Evolutionary conservation across 495 filamentous ascomycete species (phyloP).

Genomic region (Hypoxylon perforatum): DNA sequence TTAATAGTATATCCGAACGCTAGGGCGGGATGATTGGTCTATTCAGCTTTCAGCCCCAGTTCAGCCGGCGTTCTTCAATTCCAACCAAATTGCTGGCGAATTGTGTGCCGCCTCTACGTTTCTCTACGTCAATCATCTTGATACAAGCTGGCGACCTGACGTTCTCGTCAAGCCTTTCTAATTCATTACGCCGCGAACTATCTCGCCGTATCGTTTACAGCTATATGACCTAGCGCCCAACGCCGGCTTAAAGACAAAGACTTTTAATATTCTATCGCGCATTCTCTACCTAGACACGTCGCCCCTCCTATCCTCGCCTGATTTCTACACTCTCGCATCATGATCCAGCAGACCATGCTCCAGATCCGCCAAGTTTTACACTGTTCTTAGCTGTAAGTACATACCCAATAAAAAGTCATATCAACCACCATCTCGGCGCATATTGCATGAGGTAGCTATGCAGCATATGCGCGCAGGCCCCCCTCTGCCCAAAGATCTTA

Average conservation of each 20-base stretch:
- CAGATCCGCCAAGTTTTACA: conserved; percentile 27
- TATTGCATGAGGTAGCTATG: neutral
- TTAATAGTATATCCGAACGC: conserved; percentile 1
- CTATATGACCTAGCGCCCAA: too few species aligned
- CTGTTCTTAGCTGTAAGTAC: conserved; percentile 43
- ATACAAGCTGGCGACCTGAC: conserved; percentile 22
- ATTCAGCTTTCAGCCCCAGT: too few species aligned
- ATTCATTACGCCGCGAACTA: neutral
- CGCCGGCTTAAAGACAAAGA: too few species aligned
- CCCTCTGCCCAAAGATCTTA: neutral
- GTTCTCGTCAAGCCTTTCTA: conserved; percentile 6
- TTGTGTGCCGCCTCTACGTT: conserved; percentile 10
- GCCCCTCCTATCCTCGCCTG: conserved; percentile 14
- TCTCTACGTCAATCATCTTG: conserved; percentile 30
- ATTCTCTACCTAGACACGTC: neutral
- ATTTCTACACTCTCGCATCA: conserved; percentile 33
- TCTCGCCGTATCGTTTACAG: too few species aligned
- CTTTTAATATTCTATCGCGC: neutral
- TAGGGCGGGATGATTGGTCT: conserved; percentile 13
- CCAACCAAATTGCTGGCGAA: conserved; percentile 35
- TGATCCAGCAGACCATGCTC: conserved; percentile 39
- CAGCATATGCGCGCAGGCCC: conserved; percentile 4
- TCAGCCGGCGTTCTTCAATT: conserved; percentile 20
- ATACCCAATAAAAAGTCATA: neutral
- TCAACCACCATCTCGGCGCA: neutral